Evolutionary conservation across 345 rosid genomes (phyloP), one percentile per base, ranked within the genome.

Genomic region (Pistacia atlantica): DNA sequence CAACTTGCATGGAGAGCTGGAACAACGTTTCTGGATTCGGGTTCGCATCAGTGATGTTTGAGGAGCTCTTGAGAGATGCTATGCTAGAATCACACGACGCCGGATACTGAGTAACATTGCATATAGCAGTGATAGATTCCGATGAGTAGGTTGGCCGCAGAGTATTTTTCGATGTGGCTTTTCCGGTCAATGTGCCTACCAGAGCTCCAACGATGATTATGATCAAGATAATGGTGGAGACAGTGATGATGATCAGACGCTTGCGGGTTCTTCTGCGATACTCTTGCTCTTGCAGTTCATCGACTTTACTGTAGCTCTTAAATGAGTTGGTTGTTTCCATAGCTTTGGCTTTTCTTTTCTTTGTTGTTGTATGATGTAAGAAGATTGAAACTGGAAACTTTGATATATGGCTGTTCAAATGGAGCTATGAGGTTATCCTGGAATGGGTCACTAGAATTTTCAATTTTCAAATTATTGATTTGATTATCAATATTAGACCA

Each of bases 11-110:
- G 8, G 88, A 85, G 57, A 82, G 66, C 80, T 75, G 20, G 73
- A 82, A 78, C 52, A 85, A 65, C 11, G 59, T 71, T 25, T 33
- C 45, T 1, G 85, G 79, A 14, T 59, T 65, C 13, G 72, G 48
- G 16, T 59, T 68, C 18, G 72, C 35, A 49, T 56, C 37, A n/a
- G 80, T 72, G 14, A 62, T 3, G 56, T 72, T 77, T 14, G 78
- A 75, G 58, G 70, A 22, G 45, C 73, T 25, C 46, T 68, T 17
- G 59, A 68, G 55, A 13, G 77, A 31, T 4, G 81, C 73, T 31
- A 85, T 75, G 81, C 83, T 79, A 4, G 83, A 77, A 66, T 60
- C 71, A 74, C 88, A 82, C 3, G 72, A 75, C 11, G 46, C 77
- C 3, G 85, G 80, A 31, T 82, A 85, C 58, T 16, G 28, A 7